phyloP scores from a whole-genome alignment of 2,329 filamentous ascomycete genomes.

The Boeremia exigua region DNA sequence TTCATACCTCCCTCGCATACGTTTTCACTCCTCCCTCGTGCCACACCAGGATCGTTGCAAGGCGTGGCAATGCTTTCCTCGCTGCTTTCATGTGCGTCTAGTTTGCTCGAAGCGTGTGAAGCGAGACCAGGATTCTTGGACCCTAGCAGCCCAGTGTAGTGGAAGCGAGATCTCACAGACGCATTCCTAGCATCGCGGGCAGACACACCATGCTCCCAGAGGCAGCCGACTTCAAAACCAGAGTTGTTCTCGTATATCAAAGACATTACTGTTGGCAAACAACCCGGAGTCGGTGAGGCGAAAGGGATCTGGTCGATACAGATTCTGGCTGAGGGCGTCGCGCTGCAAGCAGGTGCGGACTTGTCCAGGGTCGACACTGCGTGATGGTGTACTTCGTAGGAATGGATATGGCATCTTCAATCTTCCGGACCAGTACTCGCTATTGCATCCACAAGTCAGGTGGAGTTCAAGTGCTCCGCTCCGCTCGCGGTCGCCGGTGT shows the following conservation, averaged over 20 bases:
- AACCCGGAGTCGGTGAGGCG: background rate
- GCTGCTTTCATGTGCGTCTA: background rate
- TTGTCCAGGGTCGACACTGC: too few relatives aligned
- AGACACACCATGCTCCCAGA: background rate
- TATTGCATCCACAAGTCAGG: too few relatives aligned
- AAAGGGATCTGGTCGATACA: background rate
- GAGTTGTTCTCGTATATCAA: conserved; percentile 3
- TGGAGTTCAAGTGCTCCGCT: background rate
- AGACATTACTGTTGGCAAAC: background rate
- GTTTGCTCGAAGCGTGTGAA: background rate
- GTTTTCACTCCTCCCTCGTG: background rate
- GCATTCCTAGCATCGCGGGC: conserved; percentile 1
- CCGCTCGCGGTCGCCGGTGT: background rate
- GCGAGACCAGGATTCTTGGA: background rate
- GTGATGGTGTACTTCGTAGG: too few relatives aligned
- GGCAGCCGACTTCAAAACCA: conserved; percentile 4
- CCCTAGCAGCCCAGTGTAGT: conserved; percentile 1
- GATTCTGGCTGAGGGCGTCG: background rate
- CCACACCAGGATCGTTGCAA: background rate
- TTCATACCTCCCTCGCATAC: background rate
- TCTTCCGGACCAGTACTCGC: too few relatives aligned
- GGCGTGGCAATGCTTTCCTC: background rate
- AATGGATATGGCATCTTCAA: too few relatives aligned
- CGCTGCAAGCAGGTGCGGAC: background rate
- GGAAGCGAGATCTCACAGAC: conserved; percentile 10